phyloP scores from a whole-genome alignment of 2,329 filamentous ascomycete genomes.

The Fusarium proliferatum region DNA sequence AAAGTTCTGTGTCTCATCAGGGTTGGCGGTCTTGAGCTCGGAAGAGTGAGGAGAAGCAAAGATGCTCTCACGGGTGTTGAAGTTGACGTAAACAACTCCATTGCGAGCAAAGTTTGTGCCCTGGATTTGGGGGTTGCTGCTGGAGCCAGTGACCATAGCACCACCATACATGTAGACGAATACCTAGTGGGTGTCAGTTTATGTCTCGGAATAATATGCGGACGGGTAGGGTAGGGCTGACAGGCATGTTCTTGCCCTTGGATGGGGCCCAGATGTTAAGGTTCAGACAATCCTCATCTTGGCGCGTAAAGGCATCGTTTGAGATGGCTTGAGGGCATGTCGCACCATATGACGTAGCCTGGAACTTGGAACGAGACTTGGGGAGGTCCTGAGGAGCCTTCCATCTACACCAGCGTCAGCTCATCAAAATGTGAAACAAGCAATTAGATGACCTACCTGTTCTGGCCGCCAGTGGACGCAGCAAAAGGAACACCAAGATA shows the following conservation, averaged over 20 bases:
- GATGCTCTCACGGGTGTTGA: constrained; percentile 56
- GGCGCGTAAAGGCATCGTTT: constrained; percentile 25
- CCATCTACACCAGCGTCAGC: constrained; percentile 33
- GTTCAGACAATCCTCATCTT: constrained; percentile 56
- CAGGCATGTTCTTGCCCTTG: constrained; percentile 44
- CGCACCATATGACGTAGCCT: constrained; percentile 33
- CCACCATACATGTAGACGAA: constrained; percentile 57
- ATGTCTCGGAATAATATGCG: not conserved
- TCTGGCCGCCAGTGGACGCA: constrained; percentile 53
- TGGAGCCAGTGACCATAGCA: constrained; percentile 48
- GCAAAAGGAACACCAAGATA: constrained; percentile 55
- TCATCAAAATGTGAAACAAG: not conserved
- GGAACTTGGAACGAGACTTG: constrained; percentile 16
- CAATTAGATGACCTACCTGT: constrained; percentile 38
- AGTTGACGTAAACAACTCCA: constrained; percentile 53
- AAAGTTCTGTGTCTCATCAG: constrained; percentile 42
- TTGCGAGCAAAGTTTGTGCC: constrained; percentile 52
- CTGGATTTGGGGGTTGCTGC: constrained; percentile 54
- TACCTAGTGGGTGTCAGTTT: constrained; percentile 17
- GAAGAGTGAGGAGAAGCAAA: constrained; percentile 58
- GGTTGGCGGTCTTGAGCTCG: constrained; percentile 43
- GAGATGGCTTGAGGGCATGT: constrained; percentile 42
- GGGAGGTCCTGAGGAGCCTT: constrained; percentile 36
- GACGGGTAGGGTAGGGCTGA: constrained; percentile 18
- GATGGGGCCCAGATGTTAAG: constrained; percentile 53